phyloP scores from a whole-genome alignment of 345 rosid species.

The Populus pruinosa region DNA sequence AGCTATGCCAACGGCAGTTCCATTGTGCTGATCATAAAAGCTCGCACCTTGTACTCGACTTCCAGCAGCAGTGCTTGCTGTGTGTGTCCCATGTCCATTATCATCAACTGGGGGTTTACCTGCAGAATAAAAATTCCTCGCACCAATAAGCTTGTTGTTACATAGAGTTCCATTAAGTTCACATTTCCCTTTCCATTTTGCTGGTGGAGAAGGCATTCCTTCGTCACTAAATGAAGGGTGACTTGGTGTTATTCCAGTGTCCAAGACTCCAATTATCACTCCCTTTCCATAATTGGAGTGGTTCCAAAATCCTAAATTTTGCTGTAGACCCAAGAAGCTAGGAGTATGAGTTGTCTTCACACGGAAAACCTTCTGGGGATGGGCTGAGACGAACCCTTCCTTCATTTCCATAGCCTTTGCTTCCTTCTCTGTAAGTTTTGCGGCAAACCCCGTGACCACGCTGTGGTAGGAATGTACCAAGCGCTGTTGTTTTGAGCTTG shows the following conservation, averaged over 20 bases:
- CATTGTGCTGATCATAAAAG: conserved; percentile 42
- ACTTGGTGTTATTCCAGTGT: conserved; percentile 17
- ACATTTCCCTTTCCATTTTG: conserved; percentile 27
- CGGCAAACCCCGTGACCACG: conserved; percentile 31
- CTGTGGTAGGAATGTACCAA: conserved; percentile 26
- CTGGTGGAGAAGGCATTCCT: conserved; percentile 25
- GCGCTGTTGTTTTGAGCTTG: conserved; percentile 10
- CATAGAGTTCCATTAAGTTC: conserved; percentile 6
- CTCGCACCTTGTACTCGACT: conserved; percentile 29
- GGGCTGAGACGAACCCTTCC: conserved; percentile 24
- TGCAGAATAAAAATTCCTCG: conserved; percentile 1
- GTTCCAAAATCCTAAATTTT: conserved; percentile 12
- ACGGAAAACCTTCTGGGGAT: conserved; percentile 20
- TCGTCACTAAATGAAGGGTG: conserved; percentile 23
- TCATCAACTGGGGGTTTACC: conserved; percentile 6
- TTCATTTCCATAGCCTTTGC: conserved; percentile 16
- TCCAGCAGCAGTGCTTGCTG: conserved; percentile 46
- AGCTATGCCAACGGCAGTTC: conserved; percentile 39
- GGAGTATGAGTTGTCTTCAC: conserved; percentile 17
- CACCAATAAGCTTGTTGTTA: conserved; percentile 24
- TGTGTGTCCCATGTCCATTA: conserved; percentile 24
- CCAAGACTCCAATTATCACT: conserved; percentile 17
- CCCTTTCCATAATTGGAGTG: conserved; percentile 19
- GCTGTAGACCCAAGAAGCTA: conserved; percentile 15
- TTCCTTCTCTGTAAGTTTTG: conserved; percentile 21